These are phyloP conservation scores for Epichloe typhina DNA, from an alignment of 2,329 filamentous ascomycete genomes.

Conservation along the genomic window DNA sequence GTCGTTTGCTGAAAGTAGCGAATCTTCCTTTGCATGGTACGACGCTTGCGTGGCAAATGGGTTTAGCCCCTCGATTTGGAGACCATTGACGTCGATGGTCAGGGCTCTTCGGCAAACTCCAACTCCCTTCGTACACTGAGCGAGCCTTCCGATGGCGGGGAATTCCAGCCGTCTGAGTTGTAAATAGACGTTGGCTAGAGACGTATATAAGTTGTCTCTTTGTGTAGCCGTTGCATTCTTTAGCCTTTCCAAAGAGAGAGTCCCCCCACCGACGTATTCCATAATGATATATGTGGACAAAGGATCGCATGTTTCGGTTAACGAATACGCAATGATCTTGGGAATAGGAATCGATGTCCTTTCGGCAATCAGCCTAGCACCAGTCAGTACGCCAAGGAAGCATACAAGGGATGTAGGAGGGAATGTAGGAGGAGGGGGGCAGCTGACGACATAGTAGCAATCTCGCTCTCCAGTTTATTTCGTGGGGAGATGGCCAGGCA, in stretches of 20 bases:
- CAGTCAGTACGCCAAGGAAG: too few relatives aligned
- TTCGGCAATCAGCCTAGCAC: too few relatives aligned
- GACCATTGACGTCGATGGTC: conserved; percentile 7
- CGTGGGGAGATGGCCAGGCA: not conserved
- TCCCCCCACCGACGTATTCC: not conserved
- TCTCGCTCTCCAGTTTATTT: conserved; percentile 1
- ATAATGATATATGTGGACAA: conserved; percentile 6
- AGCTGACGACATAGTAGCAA: not conserved
- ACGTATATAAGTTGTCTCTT: conserved; percentile 3
- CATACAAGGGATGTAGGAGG: too few relatives aligned
- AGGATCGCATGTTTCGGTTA: not conserved
- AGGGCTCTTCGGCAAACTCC: conserved; percentile 3
- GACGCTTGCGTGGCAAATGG: conserved; percentile 4
- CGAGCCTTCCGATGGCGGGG: conserved; percentile 6
- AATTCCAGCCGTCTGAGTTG: conserved; percentile 9
- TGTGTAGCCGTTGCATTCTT: conserved; percentile 1
- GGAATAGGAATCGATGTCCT: not conserved
- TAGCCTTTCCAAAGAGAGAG: conserved; percentile 1
- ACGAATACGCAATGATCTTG: not conserved
- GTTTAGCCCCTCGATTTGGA: conserved; percentile 6
- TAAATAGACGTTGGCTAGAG: conserved; percentile 8
- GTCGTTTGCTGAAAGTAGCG: conserved; percentile 4
- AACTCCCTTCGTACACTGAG: not conserved
- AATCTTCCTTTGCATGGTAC: not conserved
- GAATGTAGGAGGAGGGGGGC: too few relatives aligned